Evolutionary conservation across 2,329 filamentous ascomycete genomes (phyloP), one percentile per base, ranked within the genome.

Genomic region (Diaporthe longicolla): DNA sequence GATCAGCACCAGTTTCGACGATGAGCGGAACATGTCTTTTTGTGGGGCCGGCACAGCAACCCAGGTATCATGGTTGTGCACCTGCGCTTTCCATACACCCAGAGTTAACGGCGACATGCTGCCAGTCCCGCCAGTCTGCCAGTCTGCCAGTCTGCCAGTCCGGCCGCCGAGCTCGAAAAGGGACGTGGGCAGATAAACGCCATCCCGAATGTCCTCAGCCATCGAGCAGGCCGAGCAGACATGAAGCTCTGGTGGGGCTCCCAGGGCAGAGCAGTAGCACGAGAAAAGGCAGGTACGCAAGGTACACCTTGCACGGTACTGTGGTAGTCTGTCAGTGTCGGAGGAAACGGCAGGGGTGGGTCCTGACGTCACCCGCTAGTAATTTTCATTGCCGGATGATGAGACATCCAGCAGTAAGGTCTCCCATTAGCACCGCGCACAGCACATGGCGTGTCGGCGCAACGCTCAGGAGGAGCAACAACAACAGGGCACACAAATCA

Each of bases 21-120:
- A 68, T 68, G 63, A 40, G 63, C 63, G 63, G 63, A 68, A 68
- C 63, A 40, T 37, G 63, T 68, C 48, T 54, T 68, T 68, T 68
- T 68, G 32, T 68, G 63, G 63, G 63, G n/a, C 63, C 63, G 48
- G 15, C 48, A 26, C 21, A 52, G 48, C 63, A 68, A 24, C 48
- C 45, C 13, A 26, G 45, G 63, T 68, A 54, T 26, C 48, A 40
- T 54, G 32, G 40, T 68, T 54, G 63, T 54, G 48, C 63, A 15
- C 48, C 48, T 26, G 48, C 48, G 63, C n/a, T 40, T 26, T 26
- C 24, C 48, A 68, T 50, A 66, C 63, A 45, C 63, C n/a, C 19
- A 52, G 17, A 17, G n/a, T 26, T 29, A 54, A 21, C 29, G n/a
- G 45, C 13, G 11, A 37, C 29, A 6, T 11, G 45, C 10, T 40